These are phyloP conservation scores for Teratosphaeria viscida DNA, from an alignment of 2,329 filamentous ascomycete species.

Conservation along the genomic window DNA sequence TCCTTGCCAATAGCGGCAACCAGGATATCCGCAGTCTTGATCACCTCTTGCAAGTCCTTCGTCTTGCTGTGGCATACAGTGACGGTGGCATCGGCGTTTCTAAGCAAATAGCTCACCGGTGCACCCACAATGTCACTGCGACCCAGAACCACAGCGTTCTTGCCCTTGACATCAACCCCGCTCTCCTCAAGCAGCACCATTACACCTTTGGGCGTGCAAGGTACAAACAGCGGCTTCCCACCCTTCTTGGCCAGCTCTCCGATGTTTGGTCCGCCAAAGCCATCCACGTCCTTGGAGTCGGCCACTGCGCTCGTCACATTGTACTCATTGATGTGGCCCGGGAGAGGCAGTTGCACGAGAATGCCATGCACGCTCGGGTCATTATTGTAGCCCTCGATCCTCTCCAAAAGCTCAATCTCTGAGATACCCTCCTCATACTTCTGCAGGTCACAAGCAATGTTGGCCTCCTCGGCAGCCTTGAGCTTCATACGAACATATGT, in stretches of 20 bases:
- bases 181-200: conserved; percentile 83
- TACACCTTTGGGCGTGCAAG: conserved; percentile 93
- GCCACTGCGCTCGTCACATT: conserved; percentile 79
- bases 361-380: conserved; percentile 81
- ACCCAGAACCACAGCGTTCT: conserved; percentile 88
- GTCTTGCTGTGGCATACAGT: conserved; percentile 94
- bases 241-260: conserved; percentile 94
- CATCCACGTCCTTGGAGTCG: conserved; percentile 95
- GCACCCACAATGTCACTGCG: conserved; percentile 96
- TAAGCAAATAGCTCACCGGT: conserved; percentile 89
- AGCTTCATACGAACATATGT: conserved; percentile 99
- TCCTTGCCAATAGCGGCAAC: conserved; percentile 85
- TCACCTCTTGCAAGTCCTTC: conserved; percentile 55
- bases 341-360: conserved; percentile 84
- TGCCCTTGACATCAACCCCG: conserved; percentile 73
- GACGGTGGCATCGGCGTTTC: conserved; percentile 92
- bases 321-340: conserved; percentile 83
- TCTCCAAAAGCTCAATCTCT: conserved; percentile 75
- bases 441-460: conserved; percentile 77
- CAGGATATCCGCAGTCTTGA: conserved; percentile 80
- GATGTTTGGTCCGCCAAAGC: conserved; percentile 88
- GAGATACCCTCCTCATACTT: conserved; percentile 72
- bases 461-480: conserved; percentile 91
- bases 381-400: conserved; percentile 74
- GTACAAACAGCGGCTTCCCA: conserved; percentile 77